Base-by-base conservation (phyloP, 257 asterid species). In the Datura wrightii region DNA sequence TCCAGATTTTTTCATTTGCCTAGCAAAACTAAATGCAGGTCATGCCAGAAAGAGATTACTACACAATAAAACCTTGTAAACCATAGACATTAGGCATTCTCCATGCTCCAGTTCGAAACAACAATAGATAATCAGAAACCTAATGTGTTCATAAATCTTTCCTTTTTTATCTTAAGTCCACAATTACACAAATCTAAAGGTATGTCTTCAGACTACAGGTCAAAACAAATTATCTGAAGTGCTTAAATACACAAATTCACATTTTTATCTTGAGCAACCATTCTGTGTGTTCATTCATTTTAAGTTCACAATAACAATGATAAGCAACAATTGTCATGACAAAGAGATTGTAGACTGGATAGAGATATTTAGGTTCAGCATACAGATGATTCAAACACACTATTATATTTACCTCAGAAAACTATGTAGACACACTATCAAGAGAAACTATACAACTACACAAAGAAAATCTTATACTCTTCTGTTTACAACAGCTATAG, bases 161-260 rank as follows among this genome's bases (percentile, higher is more conserved):
- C 78, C 39, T 67, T 10, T 67, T 39, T 39, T 67, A 15, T 39
- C 48, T 67, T 39, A 44, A 67, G 52, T 39, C 37, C 52, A 16
- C 78, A 67, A 8, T 39, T 67, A 67, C 52, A 39, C 50, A 39
- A 36, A 69, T 5, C 14, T 0, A 16, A 69, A 69, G 50, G 76
- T 36, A 69, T 16, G 52, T 39, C 52, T 67, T 67, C 8, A 16
- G 34, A 67, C 50, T 15, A 7, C 52, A 39, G 3, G 31, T 67
- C 14, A 3, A 67, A 67, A 15, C 31, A 36, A 39, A 37, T 67
- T 3, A 69, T 66, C 2, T 37, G 4, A 39, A 39, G 15, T 41
- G 15, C 7, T 16, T 71, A 69, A 71, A 9, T 71, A 71, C 79
- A 42, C 9, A 71, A 70, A 44, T 71, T 71, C 16, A 71, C 55